These are phyloP conservation scores for Ambrosiella beaveri DNA, from an alignment of 2,329 filamentous ascomycete species.

Conservation along the genomic window DNA sequence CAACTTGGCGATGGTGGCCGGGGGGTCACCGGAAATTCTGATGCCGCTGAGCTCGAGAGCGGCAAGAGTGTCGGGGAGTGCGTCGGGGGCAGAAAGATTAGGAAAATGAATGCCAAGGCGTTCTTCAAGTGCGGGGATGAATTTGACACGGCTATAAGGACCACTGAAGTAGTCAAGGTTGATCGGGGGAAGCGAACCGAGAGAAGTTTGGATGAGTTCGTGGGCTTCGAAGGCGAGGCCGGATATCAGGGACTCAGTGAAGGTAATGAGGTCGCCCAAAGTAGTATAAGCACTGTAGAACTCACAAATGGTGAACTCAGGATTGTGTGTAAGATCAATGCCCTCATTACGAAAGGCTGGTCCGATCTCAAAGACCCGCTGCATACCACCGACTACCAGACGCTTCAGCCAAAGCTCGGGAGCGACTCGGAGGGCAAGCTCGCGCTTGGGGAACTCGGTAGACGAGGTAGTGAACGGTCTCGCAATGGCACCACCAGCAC, in stretches of 20 bases:
- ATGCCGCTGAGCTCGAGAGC: slow-evolving; percentile 38
- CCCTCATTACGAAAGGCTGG: slow-evolving; percentile 88
- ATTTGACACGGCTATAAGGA: slow-evolving; percentile 55
- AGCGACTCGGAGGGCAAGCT: slow-evolving; percentile 68
- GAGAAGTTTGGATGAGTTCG: slow-evolving; percentile 26
- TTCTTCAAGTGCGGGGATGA: slow-evolving; percentile 61
- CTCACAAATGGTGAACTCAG: slow-evolving; percentile 94
- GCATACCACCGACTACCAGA: slow-evolving; percentile 72
- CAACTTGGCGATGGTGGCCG: slow-evolving; percentile 43
- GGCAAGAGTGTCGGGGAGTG: slow-evolving; percentile 38
- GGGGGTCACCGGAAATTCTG: slow-evolving; percentile 48
- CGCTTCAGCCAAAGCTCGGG: slow-evolving; percentile 93
- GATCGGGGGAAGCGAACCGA: slow-evolving; percentile 30
- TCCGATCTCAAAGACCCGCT: slow-evolving; percentile 84
- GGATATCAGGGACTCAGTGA: slow-evolving; percentile 56
- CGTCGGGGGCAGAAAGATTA: slow-evolving; percentile 36
- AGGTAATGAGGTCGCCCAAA: slow-evolving; percentile 53
- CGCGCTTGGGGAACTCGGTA: slow-evolving; percentile 54
- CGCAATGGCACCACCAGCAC: slow-evolving; percentile 74
- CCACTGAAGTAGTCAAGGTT: slow-evolving; percentile 29
- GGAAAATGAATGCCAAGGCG: slow-evolving; percentile 49
- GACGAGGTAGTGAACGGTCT: slow-evolving; percentile 69
- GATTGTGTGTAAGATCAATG: slow-evolving; percentile 81
- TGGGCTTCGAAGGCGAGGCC: slow-evolving; percentile 38
- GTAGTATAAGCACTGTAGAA: slow-evolving; percentile 82